Evolutionary conservation across 768 basidiomycete species (phyloP), one percentile per base, ranked within the genome.

Genomic region (Termitomyces sp.): DNA sequence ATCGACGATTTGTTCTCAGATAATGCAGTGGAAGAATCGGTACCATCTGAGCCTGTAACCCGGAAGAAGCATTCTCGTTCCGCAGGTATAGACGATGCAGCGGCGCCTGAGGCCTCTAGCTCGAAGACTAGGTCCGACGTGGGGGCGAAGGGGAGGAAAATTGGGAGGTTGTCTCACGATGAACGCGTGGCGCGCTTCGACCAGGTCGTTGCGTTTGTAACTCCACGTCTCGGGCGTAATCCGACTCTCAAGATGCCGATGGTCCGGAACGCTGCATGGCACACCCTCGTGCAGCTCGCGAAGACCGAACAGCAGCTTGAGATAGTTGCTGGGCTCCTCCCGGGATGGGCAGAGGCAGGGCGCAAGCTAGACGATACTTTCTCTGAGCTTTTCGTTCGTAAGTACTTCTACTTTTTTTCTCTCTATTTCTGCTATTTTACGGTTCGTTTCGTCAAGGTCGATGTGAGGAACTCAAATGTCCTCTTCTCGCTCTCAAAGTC

Each of bases 391-490:
- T 82, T 88, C 63, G 73, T 81, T 55, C 78, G 86, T 87, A 67
- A 68, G 84, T 81, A 13, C 24, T 32, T 13, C 3, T 16, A 16
- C 32, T 10, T 22, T 32, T 3, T 37, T 39, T n/a, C 14, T 24
- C 34, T 14, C 43, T n/a, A n/a, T n/a, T n/a, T n/a, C n/a, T 9
- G 27, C 4, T 50, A 18, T 51, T 2, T 46, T 57, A 34, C 13
- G 41, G 3, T 9, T n/a, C 24, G 24, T 18, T 42, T 34, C 20
- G 41, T 37, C 14, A 51, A 90, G 87, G 80, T 24, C 86, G 87
- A 9, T 88, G 86, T 54, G 74, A 79, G 58, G 78, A 86, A 63
- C 76, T 88, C 1, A 65, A 70, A 14, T 82, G 81, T 56, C 81
- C 83, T 3, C 63, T 70, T 26, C 76, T 88, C 39, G 85, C 86